Evolutionary conservation across 495 filamentous ascomycete species (phyloP), one percentile per base, ranked within the genome.

Genomic region (Penicillium canariense): DNA sequence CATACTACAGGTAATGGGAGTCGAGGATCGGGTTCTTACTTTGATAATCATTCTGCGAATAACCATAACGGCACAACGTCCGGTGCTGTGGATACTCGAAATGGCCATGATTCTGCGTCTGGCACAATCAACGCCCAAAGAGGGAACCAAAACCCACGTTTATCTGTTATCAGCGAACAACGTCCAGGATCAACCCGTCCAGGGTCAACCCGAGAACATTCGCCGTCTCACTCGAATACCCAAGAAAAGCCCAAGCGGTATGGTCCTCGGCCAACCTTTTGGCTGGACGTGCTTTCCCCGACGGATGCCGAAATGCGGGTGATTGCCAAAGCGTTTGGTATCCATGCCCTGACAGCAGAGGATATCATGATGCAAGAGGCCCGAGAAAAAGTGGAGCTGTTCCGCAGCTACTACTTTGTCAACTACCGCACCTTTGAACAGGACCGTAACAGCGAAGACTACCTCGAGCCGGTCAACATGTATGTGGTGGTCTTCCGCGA

Each of bases 371-470:
- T 96, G 75, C 89, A 97, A 67, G 94, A 98, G 74, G 87, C 89
- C 40, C 90, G 94, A 9, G 94, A 98, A 63, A 98, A 98, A 73
- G 95, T 98, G 7, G 94, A 98, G 71, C 82, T 98, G 6, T 98
- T 98, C 76, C 83, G 87, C 31, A 87, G 95, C 58, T 98, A 98
- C 73, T 98, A 98, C 67, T 97, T 98, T 65, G 86, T 97, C 71
- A 97, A 96, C 63, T 98, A 97, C 71, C 87, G 94, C 7, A 90
- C 91, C 2, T 98, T 98, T 60, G 95, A 97, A 61, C 94, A 98
- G 69, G 91, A 97, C 63, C 81, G 81, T 55, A 85, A 86, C 59
- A 93, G 83, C 62, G 89, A 92, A 53, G 83, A 94, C 65, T 96
- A 93, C 66, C 80, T 98, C 31, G 88, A 97, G 61, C 92, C 94